Evolutionary conservation across 1,284 basidiomycete genomes (phyloP).

Genomic region (Cutaneotrichosporon sp.): DNA sequence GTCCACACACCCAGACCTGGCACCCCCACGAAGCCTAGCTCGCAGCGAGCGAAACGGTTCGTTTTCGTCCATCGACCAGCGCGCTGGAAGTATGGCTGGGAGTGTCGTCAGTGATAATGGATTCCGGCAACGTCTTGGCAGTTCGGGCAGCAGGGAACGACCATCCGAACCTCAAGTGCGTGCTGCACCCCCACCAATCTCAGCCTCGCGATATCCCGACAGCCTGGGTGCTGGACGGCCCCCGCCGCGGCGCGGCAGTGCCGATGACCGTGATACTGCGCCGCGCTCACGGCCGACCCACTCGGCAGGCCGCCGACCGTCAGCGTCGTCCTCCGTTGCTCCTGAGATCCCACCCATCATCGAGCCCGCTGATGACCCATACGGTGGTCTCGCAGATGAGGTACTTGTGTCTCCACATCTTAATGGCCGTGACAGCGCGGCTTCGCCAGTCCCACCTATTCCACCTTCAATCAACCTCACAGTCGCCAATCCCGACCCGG

Average conservation of each 20-base stretch:
- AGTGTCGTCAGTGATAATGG: neutral
- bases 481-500: neutral
- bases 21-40: neutral
- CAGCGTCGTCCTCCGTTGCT: neutral
- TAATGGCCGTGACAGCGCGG: neutral
- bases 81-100: neutral
- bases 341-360: neutral
- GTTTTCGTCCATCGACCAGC: conserved; percentile 4
- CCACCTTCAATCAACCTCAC: neutral
- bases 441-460: neutral
- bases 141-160: neutral
- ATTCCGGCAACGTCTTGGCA: neutral
- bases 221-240: conserved; percentile 5
- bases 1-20: conserved; percentile 1
- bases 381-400: conserved; percentile 11
- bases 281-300: neutral
- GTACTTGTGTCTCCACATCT: neutral
- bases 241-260: neutral
- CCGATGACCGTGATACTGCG: neutral
- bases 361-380: conserved; percentile 1
- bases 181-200: neutral
- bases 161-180: neutral
- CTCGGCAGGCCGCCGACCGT: conserved; percentile 4
- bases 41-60: conserved; percentile 1
- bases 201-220: neutral